Evolutionary conservation across 108 stramenopile species (phyloP).

Genomic region (Schizochytrium sp.): DNA sequence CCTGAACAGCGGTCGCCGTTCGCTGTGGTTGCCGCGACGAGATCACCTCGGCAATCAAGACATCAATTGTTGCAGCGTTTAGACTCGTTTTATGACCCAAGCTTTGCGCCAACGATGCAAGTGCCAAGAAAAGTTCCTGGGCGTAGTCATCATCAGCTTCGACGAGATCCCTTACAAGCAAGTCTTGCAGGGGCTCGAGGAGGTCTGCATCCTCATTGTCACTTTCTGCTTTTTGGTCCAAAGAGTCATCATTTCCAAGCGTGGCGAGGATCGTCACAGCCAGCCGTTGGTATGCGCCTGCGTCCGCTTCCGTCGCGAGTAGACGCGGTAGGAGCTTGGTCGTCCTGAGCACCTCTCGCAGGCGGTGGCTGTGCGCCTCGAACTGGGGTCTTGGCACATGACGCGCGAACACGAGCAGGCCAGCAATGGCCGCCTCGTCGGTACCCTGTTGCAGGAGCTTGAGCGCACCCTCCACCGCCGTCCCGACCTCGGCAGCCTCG

Average conservation of each 20-base stretch:
- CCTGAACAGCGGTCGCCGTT: too few relatives aligned
- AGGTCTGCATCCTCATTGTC: too few relatives aligned
- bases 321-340: background rate
- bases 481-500: background rate
- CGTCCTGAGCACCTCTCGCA: background rate
- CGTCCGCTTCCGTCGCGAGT: background rate
- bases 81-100: too few relatives aligned
- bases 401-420: background rate
- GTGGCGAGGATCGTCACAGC: background rate
- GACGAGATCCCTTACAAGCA: too few relatives aligned
- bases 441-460: background rate
- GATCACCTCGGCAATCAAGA: too few relatives aligned
- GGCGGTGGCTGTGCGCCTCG: background rate
- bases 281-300: background rate
- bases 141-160: too few relatives aligned
- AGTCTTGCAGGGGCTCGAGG: too few relatives aligned
- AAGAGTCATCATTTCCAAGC: background rate
- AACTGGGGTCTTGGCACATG: background rate
- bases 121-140: too few relatives aligned
- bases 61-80: too few relatives aligned
- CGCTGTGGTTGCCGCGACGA: too few relatives aligned
- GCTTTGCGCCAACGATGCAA: too few relatives aligned
- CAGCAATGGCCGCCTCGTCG: background rate
- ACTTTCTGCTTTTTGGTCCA: too few relatives aligned
- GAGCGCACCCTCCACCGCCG: background rate